Evolutionary conservation across 495 filamentous ascomycete genomes (phyloP), one percentile per base, ranked within the genome.

Genomic region (Chaetomium fimeti): DNA sequence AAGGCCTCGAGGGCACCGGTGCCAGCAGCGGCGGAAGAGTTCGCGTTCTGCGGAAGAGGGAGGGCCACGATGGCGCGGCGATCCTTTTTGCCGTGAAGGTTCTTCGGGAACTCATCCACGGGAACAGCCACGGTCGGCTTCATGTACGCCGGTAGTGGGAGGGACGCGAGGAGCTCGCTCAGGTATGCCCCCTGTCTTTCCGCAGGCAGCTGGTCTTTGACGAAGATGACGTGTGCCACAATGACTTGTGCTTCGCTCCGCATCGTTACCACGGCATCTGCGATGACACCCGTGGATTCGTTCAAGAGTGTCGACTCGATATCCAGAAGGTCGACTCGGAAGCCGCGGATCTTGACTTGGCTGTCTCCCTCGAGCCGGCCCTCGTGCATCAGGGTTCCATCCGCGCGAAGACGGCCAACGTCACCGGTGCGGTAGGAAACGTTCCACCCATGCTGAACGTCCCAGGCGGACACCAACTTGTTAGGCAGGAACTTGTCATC

Each of bases 271-370:
- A 42, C 54, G n/a, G 54, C 54, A 11, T 40, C 36, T 0, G 7
- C n/a, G 22, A 57, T 57, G 6, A 12, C 3, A 5, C 74, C 76
- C 0, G 69, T 57, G 1, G 75, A 63, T 0, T 67, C 54, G 2
- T 60, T 12, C 3, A 82, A 2, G 0, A 84, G 70, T 11, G 65
- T 62, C 2, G 18, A 24, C 64, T 83, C 82, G 7, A 86, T 72
- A 15, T 87, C 84, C 16, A 72, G 57, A 0, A 87, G 61, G 6
- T 87, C 82, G 12, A 85, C 77, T 0, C 84, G 81, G 8, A 84
- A 57, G 0, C 84, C 84, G 0, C 78, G 69, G 3, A 87, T 45
- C 62, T 87, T 86, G 45, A 85, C 65, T 65, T 83, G 80, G 7
- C 75, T 80, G 61, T 82, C 79, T 5, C 81, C 81, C 0, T 60